Evolutionary conservation across 2,329 filamentous ascomycete species (phyloP).

Genomic region (Parascedosporium putredinis): DNA sequence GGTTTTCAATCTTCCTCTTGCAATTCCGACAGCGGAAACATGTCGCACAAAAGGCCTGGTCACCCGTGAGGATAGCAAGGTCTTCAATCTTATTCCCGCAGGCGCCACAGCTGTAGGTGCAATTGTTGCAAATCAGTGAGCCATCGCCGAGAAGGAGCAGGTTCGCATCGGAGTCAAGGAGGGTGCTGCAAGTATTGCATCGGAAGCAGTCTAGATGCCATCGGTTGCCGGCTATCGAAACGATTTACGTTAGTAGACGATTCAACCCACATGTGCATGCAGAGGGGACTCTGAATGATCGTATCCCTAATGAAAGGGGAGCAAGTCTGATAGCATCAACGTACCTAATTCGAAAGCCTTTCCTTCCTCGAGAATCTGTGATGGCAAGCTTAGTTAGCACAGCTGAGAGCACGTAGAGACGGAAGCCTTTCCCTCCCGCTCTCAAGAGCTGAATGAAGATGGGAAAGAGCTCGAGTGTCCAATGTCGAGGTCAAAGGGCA

Average conservation of each 20-base stretch:
- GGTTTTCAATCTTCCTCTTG: slow-evolving; percentile 96
- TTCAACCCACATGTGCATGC: background rate
- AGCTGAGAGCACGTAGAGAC: too few relatives aligned
- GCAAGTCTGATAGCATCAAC: slow-evolving; percentile 23
- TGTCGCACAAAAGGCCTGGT: slow-evolving; percentile 94
- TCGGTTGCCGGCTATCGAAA: slow-evolving; percentile 67
- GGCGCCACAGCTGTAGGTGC: slow-evolving; percentile 95
- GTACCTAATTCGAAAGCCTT: slow-evolving; percentile 95
- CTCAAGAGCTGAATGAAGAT: slow-evolving; percentile 16
- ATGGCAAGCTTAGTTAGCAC: slow-evolving; percentile 6
- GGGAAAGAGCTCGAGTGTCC: background rate
- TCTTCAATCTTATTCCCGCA: slow-evolving; percentile 98
- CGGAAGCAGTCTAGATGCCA: slow-evolving; percentile 99
- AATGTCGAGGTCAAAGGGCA: slow-evolving; percentile 9
- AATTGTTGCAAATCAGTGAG: slow-evolving; percentile 97
- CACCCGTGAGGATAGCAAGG: slow-evolving; percentile 89
- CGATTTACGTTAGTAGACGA: slow-evolving; percentile 12
- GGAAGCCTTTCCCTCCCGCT: background rate
- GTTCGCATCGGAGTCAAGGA: slow-evolving; percentile 97
- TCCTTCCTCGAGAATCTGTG: slow-evolving; percentile 90
- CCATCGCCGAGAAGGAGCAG: slow-evolving; percentile 93
- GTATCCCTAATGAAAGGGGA: too few relatives aligned
- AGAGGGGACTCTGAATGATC: slow-evolving; percentile 1
- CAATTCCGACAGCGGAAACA: slow-evolving; percentile 98
- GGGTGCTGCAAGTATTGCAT: slow-evolving; percentile 88